These are phyloP conservation scores for Podospora conica DNA, from an alignment of 495 filamentous ascomycete genomes.

Conservation along the genomic window DNA sequence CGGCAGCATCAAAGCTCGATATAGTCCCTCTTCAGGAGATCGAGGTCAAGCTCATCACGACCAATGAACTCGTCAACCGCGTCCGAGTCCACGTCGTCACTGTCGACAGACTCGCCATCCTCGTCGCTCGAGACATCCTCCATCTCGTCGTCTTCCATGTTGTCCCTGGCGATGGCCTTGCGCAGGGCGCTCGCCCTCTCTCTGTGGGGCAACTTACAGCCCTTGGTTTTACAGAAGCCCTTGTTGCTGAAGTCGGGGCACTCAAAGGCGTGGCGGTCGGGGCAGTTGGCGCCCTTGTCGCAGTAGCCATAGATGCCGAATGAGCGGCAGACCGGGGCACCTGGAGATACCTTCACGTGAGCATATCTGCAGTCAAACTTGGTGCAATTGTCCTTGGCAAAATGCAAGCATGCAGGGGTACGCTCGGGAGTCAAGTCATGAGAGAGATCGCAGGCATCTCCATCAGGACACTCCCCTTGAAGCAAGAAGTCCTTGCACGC, in stretches of 20 bases:
- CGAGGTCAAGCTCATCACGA: constrained; percentile 33
- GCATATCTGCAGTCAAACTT: constrained; percentile 85
- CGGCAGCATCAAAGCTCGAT: constrained; percentile 36
- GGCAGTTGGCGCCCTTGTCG: constrained; percentile 70
- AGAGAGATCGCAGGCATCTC: constrained; percentile 84
- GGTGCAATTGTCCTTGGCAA: constrained; percentile 83
- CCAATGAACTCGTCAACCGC: constrained; percentile 67
- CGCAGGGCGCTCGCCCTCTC: constrained; percentile 70
- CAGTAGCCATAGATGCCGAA: constrained; percentile 91
- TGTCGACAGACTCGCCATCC: constrained; percentile 69
- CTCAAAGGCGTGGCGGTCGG: constrained; percentile 78
- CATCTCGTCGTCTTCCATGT: constrained; percentile 48
- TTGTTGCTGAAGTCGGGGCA: constrained; percentile 94
- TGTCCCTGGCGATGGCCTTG: constrained; percentile 28
- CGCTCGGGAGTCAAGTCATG: constrained; percentile 83
- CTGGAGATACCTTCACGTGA: constrained; percentile 75
- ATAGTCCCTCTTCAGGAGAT: constrained; percentile 41
- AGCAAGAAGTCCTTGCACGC: constrained; percentile 84
- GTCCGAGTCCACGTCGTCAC: constrained; percentile 87
- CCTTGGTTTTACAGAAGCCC: constrained; percentile 73
- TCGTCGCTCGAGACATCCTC: constrained; percentile 82
- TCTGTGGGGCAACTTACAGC: constrained; percentile 80
- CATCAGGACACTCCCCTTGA: constrained; percentile 70
- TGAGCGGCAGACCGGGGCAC: constrained; percentile 72
- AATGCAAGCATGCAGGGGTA: constrained; percentile 84